A percentile compares a stretch with the other conserved stretches of the same genome.
phyloP scores from a whole-genome alignment of 2,329 filamentous ascomycete species.

The Gnomoniopsis sp. region DNA sequence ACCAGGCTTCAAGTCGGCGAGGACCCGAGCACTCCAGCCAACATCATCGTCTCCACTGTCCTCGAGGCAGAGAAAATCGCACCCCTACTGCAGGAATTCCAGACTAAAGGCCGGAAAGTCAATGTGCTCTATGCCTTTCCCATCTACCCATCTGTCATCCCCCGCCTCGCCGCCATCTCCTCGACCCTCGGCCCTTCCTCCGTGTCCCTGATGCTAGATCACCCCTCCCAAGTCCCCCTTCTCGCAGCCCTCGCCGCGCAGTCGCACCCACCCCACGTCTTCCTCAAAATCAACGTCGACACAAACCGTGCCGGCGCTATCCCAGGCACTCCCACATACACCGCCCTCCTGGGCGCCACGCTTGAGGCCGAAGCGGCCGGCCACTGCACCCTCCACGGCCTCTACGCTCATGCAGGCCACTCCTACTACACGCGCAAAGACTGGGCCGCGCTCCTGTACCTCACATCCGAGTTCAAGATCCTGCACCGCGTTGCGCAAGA shows the following conservation, averaged over 20 bases:
- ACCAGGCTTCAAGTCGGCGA: slow-evolving; percentile 67
- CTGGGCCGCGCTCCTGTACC: slow-evolving; percentile 51
- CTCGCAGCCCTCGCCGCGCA: slow-evolving; percentile 41
- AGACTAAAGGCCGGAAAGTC: slow-evolving; percentile 47
- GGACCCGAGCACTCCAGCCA: slow-evolving; percentile 41
- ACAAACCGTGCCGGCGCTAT: slow-evolving; percentile 67
- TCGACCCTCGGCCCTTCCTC: slow-evolving; percentile 50
- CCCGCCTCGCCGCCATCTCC: slow-evolving; percentile 57
- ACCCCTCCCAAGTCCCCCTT: slow-evolving; percentile 55
- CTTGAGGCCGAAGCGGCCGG: slow-evolving; percentile 53
- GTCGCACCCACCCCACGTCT: slow-evolving; percentile 51
- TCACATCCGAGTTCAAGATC: slow-evolving; percentile 58
- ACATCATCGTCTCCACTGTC: slow-evolving; percentile 72
- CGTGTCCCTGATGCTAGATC: slow-evolving; percentile 67
- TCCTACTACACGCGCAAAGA: slow-evolving; percentile 59
- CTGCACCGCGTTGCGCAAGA: slow-evolving; percentile 43
- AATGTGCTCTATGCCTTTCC: slow-evolving; percentile 74
- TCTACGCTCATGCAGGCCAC: slow-evolving; percentile 57
- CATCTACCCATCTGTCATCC: slow-evolving; percentile 56
- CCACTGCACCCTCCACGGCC: slow-evolving; percentile 13
- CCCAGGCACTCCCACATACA: slow-evolving; percentile 41
- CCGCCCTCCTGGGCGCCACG: slow-evolving; percentile 58
- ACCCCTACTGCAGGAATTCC: slow-evolving; percentile 57
- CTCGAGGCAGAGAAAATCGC: slow-evolving; percentile 67
- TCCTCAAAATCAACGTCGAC: slow-evolving; percentile 74